Conservation (phyloP, 2,329 filamentous ascomycete species). For the Lachnellula subtilissima region DNA sequence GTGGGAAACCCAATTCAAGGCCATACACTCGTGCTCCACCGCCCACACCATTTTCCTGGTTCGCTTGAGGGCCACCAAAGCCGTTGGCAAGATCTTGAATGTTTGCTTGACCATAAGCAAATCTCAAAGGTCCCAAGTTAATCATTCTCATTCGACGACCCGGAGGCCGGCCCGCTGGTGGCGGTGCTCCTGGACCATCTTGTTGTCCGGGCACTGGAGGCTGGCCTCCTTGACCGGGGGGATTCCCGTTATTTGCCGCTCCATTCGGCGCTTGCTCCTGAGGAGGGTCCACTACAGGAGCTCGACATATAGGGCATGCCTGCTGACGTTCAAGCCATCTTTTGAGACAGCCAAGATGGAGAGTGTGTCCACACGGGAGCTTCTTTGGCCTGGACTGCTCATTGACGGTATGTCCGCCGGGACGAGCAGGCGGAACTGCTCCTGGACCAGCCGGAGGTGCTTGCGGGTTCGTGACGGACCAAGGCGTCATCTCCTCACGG, state of each 20-base stretch:
- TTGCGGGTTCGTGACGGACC: conserved; percentile 49
- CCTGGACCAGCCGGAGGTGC: conserved; percentile 34
- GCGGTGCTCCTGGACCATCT: conserved; percentile 33
- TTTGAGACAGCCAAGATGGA: conserved; percentile 90
- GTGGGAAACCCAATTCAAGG: conserved; percentile 31
- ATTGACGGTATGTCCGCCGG: conserved; percentile 47
- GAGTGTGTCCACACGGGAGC: conserved; percentile 89
- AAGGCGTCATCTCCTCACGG: conserved; percentile 88
- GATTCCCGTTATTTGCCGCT: conserved; percentile 21
- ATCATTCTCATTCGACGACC: conserved; percentile 53
- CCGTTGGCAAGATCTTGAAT: conserved; percentile 64
- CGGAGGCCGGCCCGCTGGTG: conserved; percentile 30
- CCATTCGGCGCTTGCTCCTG: conserved; percentile 29
- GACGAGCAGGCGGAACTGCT: conserved; percentile 32
- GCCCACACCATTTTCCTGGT: conserved; percentile 29
- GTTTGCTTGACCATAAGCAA: conserved; percentile 65
- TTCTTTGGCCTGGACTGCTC: conserved; percentile 90
- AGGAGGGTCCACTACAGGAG: conserved; percentile 61
- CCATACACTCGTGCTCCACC: conserved; percentile 30
- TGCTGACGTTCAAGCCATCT: conserved; percentile 98
- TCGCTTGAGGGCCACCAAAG: conserved; percentile 45
- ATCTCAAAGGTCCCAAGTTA: conserved; percentile 68
- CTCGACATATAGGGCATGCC: conserved; percentile 90
- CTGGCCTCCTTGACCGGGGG: conserved; percentile 26
- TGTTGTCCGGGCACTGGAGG: conserved; percentile 33